Percentiles rank a stretch among this genome's conserved stretches.
Evolutionary conservation across 163 green algal species (phyloP).

Genomic region (Chlamydomonas reinhardtii): DNA sequence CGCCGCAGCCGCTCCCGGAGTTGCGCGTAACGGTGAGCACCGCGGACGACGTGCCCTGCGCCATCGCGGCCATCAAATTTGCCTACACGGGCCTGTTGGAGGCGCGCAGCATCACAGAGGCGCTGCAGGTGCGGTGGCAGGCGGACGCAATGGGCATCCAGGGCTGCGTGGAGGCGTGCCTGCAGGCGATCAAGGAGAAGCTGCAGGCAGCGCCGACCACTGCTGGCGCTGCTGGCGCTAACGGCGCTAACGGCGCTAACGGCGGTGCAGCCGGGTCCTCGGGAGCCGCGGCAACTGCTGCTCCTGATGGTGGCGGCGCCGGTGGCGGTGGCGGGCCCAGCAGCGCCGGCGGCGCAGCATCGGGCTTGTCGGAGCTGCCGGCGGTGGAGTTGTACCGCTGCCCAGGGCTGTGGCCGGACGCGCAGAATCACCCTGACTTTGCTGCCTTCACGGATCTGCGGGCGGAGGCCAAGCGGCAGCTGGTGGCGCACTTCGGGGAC

Average conservation of each 20-base stretch:
- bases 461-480: neutral
- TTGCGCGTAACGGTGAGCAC: neutral
- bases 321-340: too few species aligned
- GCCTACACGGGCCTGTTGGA: neutral
- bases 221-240: too few species aligned
- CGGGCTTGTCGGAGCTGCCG: too few species aligned
- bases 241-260: too few species aligned
- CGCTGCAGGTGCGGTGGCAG: constrained; percentile 8
- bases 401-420: neutral
- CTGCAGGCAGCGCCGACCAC: neutral
- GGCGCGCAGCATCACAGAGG: neutral
- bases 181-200: neutral
- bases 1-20: neutral
- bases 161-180: neutral
- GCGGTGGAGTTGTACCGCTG: neutral
- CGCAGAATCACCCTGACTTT: neutral
- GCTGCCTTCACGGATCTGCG: neutral
- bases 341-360: too few species aligned
- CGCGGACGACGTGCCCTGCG: neutral
- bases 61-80: neutral
- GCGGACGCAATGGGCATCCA: neutral
- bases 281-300: too few species aligned
- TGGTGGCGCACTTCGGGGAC: constrained; percentile 2
- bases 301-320: too few species aligned
- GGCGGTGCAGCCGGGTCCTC: too few species aligned